A percentile compares a stretch with the other conserved stretches of the same genome.
phyloP scores from a whole-genome alignment of 805 yeast genomes.

The Suhomyces kilbournensis region DNA sequence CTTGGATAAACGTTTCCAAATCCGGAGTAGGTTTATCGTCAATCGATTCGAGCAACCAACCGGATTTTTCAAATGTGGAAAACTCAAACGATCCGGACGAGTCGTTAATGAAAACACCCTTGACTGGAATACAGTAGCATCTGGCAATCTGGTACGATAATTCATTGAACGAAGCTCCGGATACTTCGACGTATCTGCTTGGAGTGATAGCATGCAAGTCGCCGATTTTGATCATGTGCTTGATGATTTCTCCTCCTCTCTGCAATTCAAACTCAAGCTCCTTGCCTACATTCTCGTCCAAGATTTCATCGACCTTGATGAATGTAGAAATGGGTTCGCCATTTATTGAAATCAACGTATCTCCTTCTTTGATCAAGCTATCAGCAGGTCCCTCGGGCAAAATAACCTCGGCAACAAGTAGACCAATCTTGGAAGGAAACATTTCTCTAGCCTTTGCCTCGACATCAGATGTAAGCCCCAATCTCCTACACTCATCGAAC shows the following conservation, averaged over 20 bases:
- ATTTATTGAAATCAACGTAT: slow-evolving; percentile 71
- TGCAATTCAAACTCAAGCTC: slow-evolving; percentile 45
- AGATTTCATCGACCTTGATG: slow-evolving; percentile 75
- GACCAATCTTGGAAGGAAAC: slow-evolving; percentile 75
- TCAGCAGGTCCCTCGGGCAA: slow-evolving; percentile 86
- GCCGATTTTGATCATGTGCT: slow-evolving; percentile 54
- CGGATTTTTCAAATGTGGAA: slow-evolving; percentile 56
- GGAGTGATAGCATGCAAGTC: slow-evolving; percentile 85
- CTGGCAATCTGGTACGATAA: slow-evolving; percentile 88
- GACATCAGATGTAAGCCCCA: slow-evolving; percentile 74
- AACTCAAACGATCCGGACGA: slow-evolving; percentile 75
- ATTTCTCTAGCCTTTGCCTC: slow-evolving; percentile 64
- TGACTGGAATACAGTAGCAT: slow-evolving; percentile 75
- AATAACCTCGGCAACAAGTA: slow-evolving; percentile 78
- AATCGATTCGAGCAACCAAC: slow-evolving; percentile 79
- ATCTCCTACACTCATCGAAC: slow-evolving; percentile 83
- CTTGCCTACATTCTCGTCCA: slow-evolving; percentile 68
- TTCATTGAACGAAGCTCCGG: slow-evolving; percentile 84
- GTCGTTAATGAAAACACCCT: slow-evolving; percentile 76
- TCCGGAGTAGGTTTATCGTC: slow-evolving; percentile 75
- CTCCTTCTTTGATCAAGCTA: slow-evolving; percentile 75
- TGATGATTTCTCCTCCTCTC: slow-evolving; percentile 66
- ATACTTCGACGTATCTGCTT: slow-evolving; percentile 70
- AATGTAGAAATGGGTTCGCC: slow-evolving; percentile 64
- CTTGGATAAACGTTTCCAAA: slow-evolving; percentile 71